Evolutionary conservation across 768 basidiomycete species (phyloP).

Genomic region (Mycena alexandri): DNA sequence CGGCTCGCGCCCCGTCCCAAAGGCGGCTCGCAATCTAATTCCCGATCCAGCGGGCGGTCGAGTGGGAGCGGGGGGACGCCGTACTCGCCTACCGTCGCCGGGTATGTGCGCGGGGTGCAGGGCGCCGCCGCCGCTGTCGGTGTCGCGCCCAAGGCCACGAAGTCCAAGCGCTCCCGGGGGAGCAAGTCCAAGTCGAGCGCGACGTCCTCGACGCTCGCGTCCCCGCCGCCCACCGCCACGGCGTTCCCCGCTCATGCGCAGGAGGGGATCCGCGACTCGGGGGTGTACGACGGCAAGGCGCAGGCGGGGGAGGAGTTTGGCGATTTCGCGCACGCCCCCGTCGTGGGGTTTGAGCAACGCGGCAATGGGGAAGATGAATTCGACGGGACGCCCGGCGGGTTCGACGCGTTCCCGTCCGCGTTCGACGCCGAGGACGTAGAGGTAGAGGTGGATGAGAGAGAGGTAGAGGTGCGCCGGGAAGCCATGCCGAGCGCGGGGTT

Average conservation of each 20-base stretch:
- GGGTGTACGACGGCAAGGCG: too few relatives aligned
- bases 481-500: too few relatives aligned
- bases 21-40: background rate
- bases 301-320: background rate
- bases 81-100: background rate
- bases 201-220: slow-evolving; percentile 10
- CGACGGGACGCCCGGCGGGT: background rate
- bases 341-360: background rate
- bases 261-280: too few relatives aligned
- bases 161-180: background rate
- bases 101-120: too few relatives aligned
- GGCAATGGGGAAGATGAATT: background rate
- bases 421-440: too few relatives aligned
- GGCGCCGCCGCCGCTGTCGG: too few relatives aligned
- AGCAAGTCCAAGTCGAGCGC: slow-evolving; percentile 16
- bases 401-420: too few relatives aligned
- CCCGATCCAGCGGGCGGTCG: background rate
- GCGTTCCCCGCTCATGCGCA: background rate
- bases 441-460: too few relatives aligned
- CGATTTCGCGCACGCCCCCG: background rate
- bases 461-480: too few relatives aligned
- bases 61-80: background rate
- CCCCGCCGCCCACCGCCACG: background rate
- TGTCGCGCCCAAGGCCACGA: background rate
- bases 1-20: background rate